phyloP scores from a whole-genome alignment of 345 rosid species.

The Bruguiera parviflora region DNA sequence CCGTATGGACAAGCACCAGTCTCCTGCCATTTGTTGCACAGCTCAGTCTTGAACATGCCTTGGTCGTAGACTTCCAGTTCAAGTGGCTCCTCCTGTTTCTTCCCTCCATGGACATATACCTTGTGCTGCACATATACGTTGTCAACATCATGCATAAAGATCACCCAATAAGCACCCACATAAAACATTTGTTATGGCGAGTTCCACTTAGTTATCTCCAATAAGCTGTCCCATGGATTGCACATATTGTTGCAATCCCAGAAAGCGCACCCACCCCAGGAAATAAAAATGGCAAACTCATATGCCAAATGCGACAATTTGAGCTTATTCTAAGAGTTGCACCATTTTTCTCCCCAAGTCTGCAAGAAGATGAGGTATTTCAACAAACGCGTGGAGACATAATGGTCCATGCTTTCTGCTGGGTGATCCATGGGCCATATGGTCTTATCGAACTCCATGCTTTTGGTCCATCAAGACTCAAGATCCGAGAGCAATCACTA shows the following conservation, averaged over 20 bases:
- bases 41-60: conserved; percentile 88
- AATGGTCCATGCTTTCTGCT: no score
- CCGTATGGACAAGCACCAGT: conserved; percentile 81
- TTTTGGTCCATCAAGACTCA: no score
- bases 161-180: neutral
- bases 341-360: no score
- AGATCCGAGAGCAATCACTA: no score
- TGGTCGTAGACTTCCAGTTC: conserved; percentile 72
- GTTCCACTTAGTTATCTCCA: neutral
- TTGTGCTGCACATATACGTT: conserved; percentile 24
- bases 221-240: neutral
- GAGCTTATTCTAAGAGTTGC: neutral
- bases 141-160: neutral
- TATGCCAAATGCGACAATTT: neutral
- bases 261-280: no score
- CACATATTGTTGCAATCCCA: no score
- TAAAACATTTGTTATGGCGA: neutral
- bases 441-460: no score
- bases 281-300: neutral
- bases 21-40: conserved; percentile 97
- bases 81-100: conserved; percentile 47
- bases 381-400: neutral
- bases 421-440: no score
- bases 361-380: no score
- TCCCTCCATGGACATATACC: conserved; percentile 38